These are phyloP conservation scores for Stereum hirsutum DNA, from an alignment of 1,284 basidiomycete species.

Conservation along the genomic window DNA sequence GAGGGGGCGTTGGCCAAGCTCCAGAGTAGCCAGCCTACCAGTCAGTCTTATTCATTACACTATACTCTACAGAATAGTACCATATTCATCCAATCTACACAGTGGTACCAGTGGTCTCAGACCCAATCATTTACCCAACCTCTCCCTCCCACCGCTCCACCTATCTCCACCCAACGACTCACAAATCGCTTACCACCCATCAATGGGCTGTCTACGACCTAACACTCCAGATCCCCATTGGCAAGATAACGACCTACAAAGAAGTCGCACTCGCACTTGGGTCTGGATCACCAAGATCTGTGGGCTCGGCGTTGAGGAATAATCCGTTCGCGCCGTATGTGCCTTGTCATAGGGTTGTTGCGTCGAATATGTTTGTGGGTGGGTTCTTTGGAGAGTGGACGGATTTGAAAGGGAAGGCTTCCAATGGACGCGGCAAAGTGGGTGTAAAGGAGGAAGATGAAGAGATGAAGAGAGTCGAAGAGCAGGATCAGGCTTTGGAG, in stretches of 20 bases:
- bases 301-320: constrained; percentile 46
- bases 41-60: too few species aligned
- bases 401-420: constrained; percentile 27
- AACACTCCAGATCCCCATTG: constrained; percentile 34
- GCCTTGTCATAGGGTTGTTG: constrained; percentile 60
- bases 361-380: constrained; percentile 47
- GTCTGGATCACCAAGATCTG: constrained; percentile 49
- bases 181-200: too few species aligned
- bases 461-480: constrained; percentile 2
- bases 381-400: constrained; percentile 51
- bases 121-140: too few species aligned
- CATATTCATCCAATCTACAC: too few species aligned
- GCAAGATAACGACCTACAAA: constrained; percentile 49
- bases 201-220: constrained; percentile 59
- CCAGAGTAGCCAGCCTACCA: too few species aligned
- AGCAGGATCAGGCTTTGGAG: neutral
- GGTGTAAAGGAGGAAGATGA: neutral
- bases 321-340: constrained; percentile 60
- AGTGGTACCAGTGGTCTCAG: too few species aligned
- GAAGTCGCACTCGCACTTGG: constrained; percentile 38
- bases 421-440: constrained; percentile 8
- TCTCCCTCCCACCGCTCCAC: too few species aligned
- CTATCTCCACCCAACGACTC: too few species aligned
- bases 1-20: too few species aligned
- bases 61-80: too few species aligned